Base-by-base conservation (phyloP, 202 grass and related monocot genomes). In the Eragrostis tef region DNA sequence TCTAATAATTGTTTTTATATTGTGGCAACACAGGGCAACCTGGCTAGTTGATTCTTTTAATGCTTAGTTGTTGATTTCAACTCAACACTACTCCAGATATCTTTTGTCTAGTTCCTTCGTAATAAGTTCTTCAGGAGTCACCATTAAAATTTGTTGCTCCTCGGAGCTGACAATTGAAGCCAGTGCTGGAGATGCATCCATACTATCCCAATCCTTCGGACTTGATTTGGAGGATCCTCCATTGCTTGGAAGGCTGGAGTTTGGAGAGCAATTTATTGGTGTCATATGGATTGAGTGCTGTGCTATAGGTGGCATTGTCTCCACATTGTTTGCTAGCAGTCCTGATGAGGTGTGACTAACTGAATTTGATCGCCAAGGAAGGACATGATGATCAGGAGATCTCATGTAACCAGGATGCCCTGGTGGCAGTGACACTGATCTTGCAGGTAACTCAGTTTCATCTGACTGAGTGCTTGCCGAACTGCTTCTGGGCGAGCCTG, bases 401-500 rank as follows among this genome's bases (percentile, higher is more conserved):
- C 24, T 42, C 65, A 74, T 67, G 24, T 73, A 84, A 74, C 75
- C 87, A 64, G 64, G 64, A 65, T 89, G 71, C 36, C 56, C 71
- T 65, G 45, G 64, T 49, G 82, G 82, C 56, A 85, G 59, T 48
- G 87, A 89, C 16, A 65, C 0, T 7, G 87, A 85, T 85, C 77
- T 89, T 47, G 60, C 45, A 67, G 63, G 36, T 12, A 80, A 54
- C 46, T 90, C 74, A 8, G 74, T 9, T 34, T 77, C 42, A 53
- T 73, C 57, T 26, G 77, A 78, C 49, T 70, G 34, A 57, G 61
- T 56, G 69, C 74, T 79, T 3, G 61, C 53, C 1, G 22, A 70
- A 47, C 81, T 88, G 54, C 81, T 84, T 84, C 53, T 58, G 13
- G 86, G 86, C 54, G 86, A 80, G 50, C 79, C 52, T 44, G 19